Conservation (phyloP, 495 filamentous ascomycete genomes). For the Aspergillus egyptiacus region DNA sequence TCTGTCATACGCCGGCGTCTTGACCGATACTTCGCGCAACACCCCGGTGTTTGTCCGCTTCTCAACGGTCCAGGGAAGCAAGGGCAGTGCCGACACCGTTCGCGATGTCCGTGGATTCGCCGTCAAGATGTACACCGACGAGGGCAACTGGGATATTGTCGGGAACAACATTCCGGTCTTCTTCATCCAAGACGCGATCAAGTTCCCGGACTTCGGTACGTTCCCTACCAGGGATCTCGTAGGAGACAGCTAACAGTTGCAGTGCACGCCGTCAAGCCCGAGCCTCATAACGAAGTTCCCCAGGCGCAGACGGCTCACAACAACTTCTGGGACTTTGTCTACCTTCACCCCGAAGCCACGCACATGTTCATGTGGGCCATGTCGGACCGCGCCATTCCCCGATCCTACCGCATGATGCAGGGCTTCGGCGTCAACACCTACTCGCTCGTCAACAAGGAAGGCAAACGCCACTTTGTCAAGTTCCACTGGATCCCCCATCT, state of each 20-base stretch:
- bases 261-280: constrained; percentile 72
- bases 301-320: constrained; percentile 58
- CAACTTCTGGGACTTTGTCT: constrained; percentile 55
- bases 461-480: constrained; percentile 73
- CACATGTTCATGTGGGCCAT: constrained; percentile 65
- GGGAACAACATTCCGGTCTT: constrained; percentile 73
- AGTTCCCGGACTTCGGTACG: constrained; percentile 45
- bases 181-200: constrained; percentile 70
- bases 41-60: constrained; percentile 80
- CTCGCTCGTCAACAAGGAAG: constrained; percentile 63
- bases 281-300: constrained; percentile 70
- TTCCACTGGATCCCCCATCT: constrained; percentile 73
- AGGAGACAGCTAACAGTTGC: constrained; percentile 37
- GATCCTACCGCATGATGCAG: constrained; percentile 84
- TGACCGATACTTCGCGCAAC: constrained; percentile 73
- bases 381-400: constrained; percentile 73
- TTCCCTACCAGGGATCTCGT: background rate
- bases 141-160: constrained; percentile 63
- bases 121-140: constrained; percentile 62
- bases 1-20: constrained; percentile 62
- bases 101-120: constrained; percentile 80
- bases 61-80: constrained; percentile 73
- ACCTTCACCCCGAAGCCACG: constrained; percentile 61
- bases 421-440: constrained; percentile 88
- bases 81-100: constrained; percentile 73